Conservation (phyloP, 164 flowering plant genomes). For the Vitis rupestris region DNA sequence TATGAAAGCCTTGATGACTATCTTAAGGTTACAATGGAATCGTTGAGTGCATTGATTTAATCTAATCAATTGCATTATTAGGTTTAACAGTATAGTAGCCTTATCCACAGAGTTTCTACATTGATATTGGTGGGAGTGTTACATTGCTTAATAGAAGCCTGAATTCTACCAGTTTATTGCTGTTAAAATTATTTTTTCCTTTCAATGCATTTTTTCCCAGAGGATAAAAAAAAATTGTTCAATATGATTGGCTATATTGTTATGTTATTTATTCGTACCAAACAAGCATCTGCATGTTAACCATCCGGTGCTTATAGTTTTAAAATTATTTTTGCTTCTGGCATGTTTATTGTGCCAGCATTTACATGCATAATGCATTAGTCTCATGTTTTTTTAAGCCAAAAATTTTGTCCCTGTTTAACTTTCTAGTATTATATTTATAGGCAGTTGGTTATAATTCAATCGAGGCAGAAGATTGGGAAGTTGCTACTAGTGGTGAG, state of each 20-base stretch:
- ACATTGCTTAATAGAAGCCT: background rate
- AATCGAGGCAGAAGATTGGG: conserved; percentile 99
- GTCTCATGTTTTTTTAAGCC: background rate
- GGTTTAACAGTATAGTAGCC: background rate
- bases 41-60: background rate
- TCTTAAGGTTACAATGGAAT: no score
- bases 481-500: conserved; percentile 90
- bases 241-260: no score
- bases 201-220: no score
- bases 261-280: background rate
- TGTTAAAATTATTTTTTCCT: no score
- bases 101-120: background rate
- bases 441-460: conserved; percentile 99
- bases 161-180: background rate
- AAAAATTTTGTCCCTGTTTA: conserved; percentile 2
- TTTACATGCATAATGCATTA: background rate
- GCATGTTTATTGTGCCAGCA: background rate
- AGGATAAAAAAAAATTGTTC: no score
- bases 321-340: background rate
- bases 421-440: conserved; percentile 6
- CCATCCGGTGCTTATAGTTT: background rate
- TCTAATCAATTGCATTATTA: background rate
- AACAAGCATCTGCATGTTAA: background rate
- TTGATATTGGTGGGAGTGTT: background rate
- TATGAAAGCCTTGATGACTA: no score